Conservation (phyloP, 2,329 filamentous ascomycete genomes). For the Thielaviopsis ethacetica region DNA sequence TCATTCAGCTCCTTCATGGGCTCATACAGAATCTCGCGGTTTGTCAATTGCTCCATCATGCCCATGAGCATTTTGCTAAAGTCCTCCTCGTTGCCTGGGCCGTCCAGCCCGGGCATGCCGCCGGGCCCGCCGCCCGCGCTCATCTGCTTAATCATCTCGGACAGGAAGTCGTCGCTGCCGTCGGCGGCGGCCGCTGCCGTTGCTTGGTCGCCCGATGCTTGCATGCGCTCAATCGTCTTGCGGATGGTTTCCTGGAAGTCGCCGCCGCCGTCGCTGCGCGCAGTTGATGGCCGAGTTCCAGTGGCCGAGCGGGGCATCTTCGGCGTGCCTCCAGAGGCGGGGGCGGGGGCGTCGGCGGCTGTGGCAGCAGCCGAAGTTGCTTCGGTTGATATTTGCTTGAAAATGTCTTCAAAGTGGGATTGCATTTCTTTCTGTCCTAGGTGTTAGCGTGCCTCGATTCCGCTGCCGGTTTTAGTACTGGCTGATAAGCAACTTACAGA, state of each 20-base stretch:
- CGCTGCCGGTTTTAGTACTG: too few relatives aligned
- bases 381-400: slow-evolving; percentile 45
- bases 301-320: neutral
- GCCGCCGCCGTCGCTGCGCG: slow-evolving; percentile 30
- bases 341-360: slow-evolving; percentile 15
- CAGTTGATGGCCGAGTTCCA: slow-evolving; percentile 18
- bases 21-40: slow-evolving; percentile 95
- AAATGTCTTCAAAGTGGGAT: slow-evolving; percentile 60
- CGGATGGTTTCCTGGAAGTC: slow-evolving; percentile 88
- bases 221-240: slow-evolving; percentile 92
- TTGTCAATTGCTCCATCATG: slow-evolving; percentile 98
- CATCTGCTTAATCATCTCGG: slow-evolving; percentile 86
- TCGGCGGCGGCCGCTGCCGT: slow-evolving; percentile 59
- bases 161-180: slow-evolving; percentile 58
- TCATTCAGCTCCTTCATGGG: slow-evolving; percentile 94
- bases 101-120: slow-evolving; percentile 16
- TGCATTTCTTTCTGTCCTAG: slow-evolving; percentile 35
- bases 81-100: slow-evolving; percentile 55
- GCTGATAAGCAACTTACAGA: slow-evolving; percentile 5
- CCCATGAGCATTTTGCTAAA: slow-evolving; percentile 89
- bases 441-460: neutral
- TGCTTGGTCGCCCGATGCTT: slow-evolving; percentile 70
- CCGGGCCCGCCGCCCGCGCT: slow-evolving; percentile 44
- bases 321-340: slow-evolving; percentile 21
- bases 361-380: slow-evolving; percentile 18